These are phyloP conservation scores for Hyphopichia burtonii DNA, from an alignment of 1,139 yeast species.

Conservation along the genomic window DNA sequence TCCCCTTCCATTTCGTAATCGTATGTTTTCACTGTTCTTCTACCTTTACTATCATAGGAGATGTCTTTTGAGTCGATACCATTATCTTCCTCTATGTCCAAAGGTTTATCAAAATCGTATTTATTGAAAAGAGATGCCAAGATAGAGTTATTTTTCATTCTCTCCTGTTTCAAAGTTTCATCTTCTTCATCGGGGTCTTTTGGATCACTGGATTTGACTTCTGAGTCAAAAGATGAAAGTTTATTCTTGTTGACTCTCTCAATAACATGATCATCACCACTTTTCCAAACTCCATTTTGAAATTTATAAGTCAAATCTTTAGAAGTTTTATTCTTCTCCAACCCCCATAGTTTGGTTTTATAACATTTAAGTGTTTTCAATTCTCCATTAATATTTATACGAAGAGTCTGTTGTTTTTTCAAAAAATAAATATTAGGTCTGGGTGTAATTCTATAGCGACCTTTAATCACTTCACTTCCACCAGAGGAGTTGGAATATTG, in stretches of 20 bases:
- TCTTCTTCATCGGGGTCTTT: slow-evolving; percentile 18
- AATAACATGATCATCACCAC: slow-evolving; percentile 77
- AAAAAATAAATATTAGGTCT: slow-evolving; percentile 42
- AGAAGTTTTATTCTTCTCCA: slow-evolving; percentile 61
- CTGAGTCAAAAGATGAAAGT: slow-evolving; percentile 20
- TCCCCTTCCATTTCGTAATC: slow-evolving; percentile 43
- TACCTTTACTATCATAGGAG: slow-evolving; percentile 49
- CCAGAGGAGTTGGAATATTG: slow-evolving; percentile 28
- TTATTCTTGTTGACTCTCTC: slow-evolving; percentile 42
- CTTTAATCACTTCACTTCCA: slow-evolving; percentile 53
- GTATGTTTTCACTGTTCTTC: slow-evolving; percentile 30
- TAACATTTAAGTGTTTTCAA: slow-evolving; percentile 56
- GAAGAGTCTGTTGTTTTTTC: slow-evolving; percentile 55
- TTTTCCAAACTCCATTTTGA: slow-evolving; percentile 72
- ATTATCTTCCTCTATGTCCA: slow-evolving; percentile 38
- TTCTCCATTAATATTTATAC: slow-evolving; percentile 63
- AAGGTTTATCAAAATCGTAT: slow-evolving; percentile 63
- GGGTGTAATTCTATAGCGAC: slow-evolving; percentile 57
- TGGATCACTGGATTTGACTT: slow-evolving; percentile 11
- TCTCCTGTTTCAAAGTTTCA: slow-evolving; percentile 30
- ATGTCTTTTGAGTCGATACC: slow-evolving; percentile 41
- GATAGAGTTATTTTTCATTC: slow-evolving; percentile 39
- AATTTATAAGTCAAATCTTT: slow-evolving; percentile 65
- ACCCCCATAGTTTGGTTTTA: slow-evolving; percentile 88
- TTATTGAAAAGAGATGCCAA: slow-evolving; percentile 51